These are phyloP conservation scores for Eucalyptus pauciflora DNA, from an alignment of 345 rosid genomes.

Conservation along the genomic window DNA sequence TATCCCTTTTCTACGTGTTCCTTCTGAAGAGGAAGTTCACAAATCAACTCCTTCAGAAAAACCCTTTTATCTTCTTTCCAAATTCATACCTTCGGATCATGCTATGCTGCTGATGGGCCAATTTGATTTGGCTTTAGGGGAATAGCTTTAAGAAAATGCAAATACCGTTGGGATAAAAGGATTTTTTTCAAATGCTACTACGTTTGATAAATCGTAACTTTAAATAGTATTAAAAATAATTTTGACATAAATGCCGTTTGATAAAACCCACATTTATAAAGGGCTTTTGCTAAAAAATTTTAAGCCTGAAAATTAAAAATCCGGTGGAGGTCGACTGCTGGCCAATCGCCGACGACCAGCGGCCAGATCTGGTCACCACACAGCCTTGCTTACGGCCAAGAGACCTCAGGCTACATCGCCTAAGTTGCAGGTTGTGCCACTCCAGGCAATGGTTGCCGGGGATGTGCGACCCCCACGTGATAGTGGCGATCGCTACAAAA, in stretches of 20 bases:
- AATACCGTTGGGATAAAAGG: rapidly evolving
- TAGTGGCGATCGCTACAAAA: rapidly evolving
- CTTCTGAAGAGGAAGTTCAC: background rate
- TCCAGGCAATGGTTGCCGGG: rapidly evolving
- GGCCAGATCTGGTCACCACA: rapidly evolving
- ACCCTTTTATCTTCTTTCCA: background rate
- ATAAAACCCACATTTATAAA: too few species aligned
- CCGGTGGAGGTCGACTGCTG: rapidly evolving
- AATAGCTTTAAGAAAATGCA: too few species aligned
- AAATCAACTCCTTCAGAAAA: background rate
- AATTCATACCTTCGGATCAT: background rate
- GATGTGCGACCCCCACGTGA: too few species aligned
- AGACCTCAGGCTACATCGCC: rapidly evolving
- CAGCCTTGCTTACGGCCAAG: rapidly evolving
- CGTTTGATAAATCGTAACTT: too few species aligned
- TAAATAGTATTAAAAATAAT: too few species aligned
- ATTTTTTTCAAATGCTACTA: too few species aligned
- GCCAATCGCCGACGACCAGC: rapidly evolving
- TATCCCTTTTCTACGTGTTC: background rate
- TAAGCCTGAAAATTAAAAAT: too few species aligned
- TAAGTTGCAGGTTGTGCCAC: too few species aligned
- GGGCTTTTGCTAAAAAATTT: too few species aligned
- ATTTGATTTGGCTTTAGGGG: too few species aligned
- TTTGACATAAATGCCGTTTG: too few species aligned
- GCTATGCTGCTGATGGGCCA: background rate